Base-by-base conservation (phyloP, 257 asterid genomes). In the Hygrophila difformis region DNA sequence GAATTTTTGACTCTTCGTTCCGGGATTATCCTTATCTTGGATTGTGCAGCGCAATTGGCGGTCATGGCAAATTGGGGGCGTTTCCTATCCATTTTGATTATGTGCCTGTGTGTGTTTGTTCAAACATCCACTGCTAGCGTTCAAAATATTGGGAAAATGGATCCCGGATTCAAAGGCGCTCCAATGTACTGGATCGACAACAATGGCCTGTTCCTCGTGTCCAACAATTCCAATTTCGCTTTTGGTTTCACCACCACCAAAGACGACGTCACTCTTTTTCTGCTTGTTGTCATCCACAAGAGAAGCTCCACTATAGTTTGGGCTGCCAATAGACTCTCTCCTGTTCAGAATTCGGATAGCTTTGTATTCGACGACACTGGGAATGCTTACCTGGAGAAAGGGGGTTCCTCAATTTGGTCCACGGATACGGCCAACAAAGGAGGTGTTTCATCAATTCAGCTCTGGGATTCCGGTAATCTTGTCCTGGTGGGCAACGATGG, bases 311-410 rank as follows among this genome's bases (percentile, higher is more conserved):
- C 93, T 17, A 19, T 79, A 8, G 71, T 82, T 39, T 89, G 98
- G 98, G 62, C 94, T 4, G 98, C 94, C 45, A 89, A 89, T 17
- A 69, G 86, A 62, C 86, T 37, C 21, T 67, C 72, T 53, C 91
- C 87, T 0, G 69, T 85, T 22, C 59, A 33, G 6, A 77, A 77
- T 57, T 67, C 79, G 3, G 96, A 82, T 59, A 44, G 21, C 39
- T 73, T 89, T 46, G 44, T 60, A 17, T 75, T 89, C 49, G 96
- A 89, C 51, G 14, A 41, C 1, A 16, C 64, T 0, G 98, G 98
- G 17, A 85, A 85, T 56, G 93, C 88, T 47, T 68, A 59, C 63
- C 52, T 82, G 63, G 28, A 64, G 50, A 70, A 68, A 28, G 87
- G 70, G 8, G 79, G 61, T 1, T 61, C 93, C 18, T 47, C 64